Evolutionary conservation across 208 protist genomes (phyloP).

Genomic region (Balamuthia mandrillaris): DNA sequence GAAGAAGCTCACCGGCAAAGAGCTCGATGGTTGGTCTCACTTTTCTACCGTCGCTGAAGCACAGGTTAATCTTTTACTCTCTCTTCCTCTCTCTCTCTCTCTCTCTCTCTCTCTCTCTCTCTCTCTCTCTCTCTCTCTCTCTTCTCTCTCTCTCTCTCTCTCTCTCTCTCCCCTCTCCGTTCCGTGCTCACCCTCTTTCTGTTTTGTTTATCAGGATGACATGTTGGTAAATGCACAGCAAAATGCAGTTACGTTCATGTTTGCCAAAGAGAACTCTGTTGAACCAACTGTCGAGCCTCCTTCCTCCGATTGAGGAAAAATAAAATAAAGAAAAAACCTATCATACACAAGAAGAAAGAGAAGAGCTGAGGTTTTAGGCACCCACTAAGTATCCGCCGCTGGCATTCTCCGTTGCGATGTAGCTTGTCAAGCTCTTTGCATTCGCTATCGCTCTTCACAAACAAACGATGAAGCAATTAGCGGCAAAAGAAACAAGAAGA

Average conservation of each 20-base stretch:
- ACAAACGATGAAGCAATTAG: too few relatives aligned
- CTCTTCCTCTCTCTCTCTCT: neutral
- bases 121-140: too few relatives aligned
- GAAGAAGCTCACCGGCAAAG: slow-evolving; percentile 5
- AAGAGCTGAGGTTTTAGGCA: too few relatives aligned
- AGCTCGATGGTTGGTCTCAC: slow-evolving; percentile 4
- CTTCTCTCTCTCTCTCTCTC: too few relatives aligned
- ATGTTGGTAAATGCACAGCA: neutral
- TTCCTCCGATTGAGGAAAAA: neutral
- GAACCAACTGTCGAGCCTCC: neutral
- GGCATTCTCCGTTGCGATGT: too few relatives aligned
- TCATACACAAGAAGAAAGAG: too few relatives aligned
- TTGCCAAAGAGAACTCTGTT: neutral
- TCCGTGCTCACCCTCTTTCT: neutral
- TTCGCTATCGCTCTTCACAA: too few relatives aligned
- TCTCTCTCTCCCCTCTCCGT: neutral
- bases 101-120: too few relatives aligned
- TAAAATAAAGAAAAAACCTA: too few relatives aligned
- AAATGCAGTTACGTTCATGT: slow-evolving; percentile 1
- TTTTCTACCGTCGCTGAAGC: neutral
- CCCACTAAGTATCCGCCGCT: too few relatives aligned
- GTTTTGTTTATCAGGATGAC: neutral
- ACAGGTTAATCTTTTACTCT: neutral
- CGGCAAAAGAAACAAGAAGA: neutral
- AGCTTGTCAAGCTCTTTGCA: too few relatives aligned